phyloP scores from a whole-genome alignment of 352 stramenopile genomes.

The Globisporangium paroecandrum region DNA sequence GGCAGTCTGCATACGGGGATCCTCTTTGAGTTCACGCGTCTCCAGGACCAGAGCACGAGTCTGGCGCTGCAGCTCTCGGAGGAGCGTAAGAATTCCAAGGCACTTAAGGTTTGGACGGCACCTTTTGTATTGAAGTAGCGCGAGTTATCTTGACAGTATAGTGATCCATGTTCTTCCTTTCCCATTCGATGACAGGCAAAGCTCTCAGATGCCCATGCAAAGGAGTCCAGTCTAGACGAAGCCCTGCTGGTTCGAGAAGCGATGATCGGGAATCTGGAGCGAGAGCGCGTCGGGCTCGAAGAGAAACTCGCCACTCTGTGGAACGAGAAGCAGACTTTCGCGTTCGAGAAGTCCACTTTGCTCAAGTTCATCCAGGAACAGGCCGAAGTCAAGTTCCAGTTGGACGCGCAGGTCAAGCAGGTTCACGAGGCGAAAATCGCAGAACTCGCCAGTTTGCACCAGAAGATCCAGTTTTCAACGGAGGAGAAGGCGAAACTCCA shows the following conservation, averaged over 20 bases:
- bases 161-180: background rate
- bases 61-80: slow-evolving; percentile 62
- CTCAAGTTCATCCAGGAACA: slow-evolving; percentile 78
- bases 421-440: slow-evolving; percentile 40
- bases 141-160: background rate
- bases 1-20: slow-evolving; percentile 71
- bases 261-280: slow-evolving; percentile 51
- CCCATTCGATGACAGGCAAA: slow-evolving; percentile 12
- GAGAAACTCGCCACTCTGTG: slow-evolving; percentile 39
- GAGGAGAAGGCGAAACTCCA: slow-evolving; percentile 46
- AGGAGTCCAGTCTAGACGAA: slow-evolving; percentile 47
- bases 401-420: slow-evolving; percentile 52
- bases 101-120: slow-evolving; percentile 18
- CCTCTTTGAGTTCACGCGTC: slow-evolving; percentile 67
- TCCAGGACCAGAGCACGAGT: slow-evolving; percentile 62
- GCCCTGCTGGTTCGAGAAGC: slow-evolving; percentile 47
- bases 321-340: slow-evolving; percentile 49
- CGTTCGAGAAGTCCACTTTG: slow-evolving; percentile 68
- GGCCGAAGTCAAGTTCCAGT: slow-evolving; percentile 59
- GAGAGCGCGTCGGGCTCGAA: slow-evolving; percentile 39
- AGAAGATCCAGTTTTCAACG: slow-evolving; percentile 32
- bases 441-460: slow-evolving; percentile 30
- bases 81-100: slow-evolving; percentile 41
- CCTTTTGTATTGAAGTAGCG: background rate
- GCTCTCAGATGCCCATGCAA: slow-evolving; percentile 27